phyloP scores from a whole-genome alignment of 176 grass and related monocot species.

The Oryza meridionalis region DNA sequence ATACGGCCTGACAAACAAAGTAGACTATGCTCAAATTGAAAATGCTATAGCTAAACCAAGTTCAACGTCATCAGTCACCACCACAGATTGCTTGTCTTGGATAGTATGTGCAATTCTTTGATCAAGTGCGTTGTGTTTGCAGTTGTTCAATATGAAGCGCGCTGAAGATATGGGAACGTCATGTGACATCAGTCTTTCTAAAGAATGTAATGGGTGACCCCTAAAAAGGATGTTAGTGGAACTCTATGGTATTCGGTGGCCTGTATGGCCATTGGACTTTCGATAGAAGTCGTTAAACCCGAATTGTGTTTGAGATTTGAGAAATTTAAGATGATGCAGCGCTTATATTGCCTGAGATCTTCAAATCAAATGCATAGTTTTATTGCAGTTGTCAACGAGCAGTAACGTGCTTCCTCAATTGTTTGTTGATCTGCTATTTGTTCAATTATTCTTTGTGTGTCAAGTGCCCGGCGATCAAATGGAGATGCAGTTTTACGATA shows the following conservation, averaged over 20 bases:
- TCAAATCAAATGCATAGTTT: background rate
- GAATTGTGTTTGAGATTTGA: background rate
- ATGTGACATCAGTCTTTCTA: background rate
- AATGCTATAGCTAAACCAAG: background rate
- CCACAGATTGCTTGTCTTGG: background rate
- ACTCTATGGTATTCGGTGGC: background rate
- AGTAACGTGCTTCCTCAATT: background rate
- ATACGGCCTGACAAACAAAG: background rate
- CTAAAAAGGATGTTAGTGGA: background rate
- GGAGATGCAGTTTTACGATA: no score
- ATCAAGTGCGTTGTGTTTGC: background rate
- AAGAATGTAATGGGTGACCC: background rate
- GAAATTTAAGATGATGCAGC: background rate
- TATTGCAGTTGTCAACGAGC: background rate
- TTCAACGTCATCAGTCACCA: background rate
- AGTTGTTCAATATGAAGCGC: conserved; percentile 60
- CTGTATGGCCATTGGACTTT: background rate
- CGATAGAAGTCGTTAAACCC: background rate
- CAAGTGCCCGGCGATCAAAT: no score
- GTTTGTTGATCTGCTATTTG: background rate
- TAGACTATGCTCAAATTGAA: background rate
- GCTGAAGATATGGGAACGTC: conserved; percentile 22
- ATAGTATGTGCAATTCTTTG: background rate
- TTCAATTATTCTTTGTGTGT: background rate
- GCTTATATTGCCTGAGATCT: background rate